Conservation (phyloP, 148 eudicot genomes). For the Diospyros kaki region DNA sequence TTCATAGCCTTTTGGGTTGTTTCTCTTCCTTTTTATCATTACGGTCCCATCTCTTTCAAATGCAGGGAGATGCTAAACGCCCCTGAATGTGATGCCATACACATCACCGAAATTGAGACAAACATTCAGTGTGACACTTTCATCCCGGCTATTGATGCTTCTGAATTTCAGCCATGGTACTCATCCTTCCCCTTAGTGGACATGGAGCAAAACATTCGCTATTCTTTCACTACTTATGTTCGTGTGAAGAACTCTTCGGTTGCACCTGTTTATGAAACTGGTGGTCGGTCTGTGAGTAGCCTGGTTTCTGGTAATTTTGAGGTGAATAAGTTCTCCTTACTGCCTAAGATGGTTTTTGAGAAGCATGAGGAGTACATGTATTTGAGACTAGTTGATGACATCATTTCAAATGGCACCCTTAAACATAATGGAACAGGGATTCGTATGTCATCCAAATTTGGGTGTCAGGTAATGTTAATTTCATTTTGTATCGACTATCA, state of each 20-base stretch:
- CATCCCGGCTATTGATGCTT: slow-evolving; percentile 41
- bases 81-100: slow-evolving; percentile 55
- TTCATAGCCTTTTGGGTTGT: neutral
- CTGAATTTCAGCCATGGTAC: slow-evolving; percentile 55
- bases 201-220: slow-evolving; percentile 31
- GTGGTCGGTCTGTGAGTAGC: slow-evolving; percentile 2
- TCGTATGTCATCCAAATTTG: slow-evolving; percentile 54
- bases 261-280: slow-evolving; percentile 21
- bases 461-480: slow-evolving; percentile 45
- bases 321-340: slow-evolving; percentile 42
- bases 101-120: slow-evolving; percentile 51
- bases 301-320: slow-evolving; percentile 23
- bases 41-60: neutral
- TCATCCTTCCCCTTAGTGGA: slow-evolving; percentile 33
- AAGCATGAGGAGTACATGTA: slow-evolving; percentile 49
- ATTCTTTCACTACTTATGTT: slow-evolving; percentile 45
- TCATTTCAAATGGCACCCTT: slow-evolving; percentile 38
- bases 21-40: too few species aligned
- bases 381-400: slow-evolving; percentile 40
- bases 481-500: too few species aligned
- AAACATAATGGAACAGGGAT: slow-evolving; percentile 64
- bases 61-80: slow-evolving; percentile 49
- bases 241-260: slow-evolving; percentile 34
- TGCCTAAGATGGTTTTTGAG: slow-evolving; percentile 44
- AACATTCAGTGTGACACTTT: slow-evolving; percentile 50